Conservation (phyloP, 2,329 filamentous ascomycete genomes). For the Gaeumannomyces tritici region DNA sequence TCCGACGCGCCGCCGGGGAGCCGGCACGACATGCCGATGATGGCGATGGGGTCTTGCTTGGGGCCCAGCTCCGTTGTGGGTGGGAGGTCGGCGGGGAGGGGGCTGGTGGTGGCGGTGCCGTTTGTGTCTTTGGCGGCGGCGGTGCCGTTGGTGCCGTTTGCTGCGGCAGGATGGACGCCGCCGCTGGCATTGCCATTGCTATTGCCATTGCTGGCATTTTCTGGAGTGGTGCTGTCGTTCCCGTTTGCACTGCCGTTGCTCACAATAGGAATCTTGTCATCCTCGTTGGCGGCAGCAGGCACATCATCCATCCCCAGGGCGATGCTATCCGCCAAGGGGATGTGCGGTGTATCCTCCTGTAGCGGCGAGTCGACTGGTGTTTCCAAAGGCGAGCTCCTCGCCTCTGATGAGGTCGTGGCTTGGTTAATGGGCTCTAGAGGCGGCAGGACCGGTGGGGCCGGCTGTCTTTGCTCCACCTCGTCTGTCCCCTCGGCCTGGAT, state of each 20-base stretch:
- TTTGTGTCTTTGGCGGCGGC: background rate
- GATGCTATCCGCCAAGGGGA: background rate
- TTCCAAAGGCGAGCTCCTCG: background rate
- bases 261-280: too few species aligned
- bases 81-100: background rate
- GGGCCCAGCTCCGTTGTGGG: background rate
- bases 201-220: background rate
- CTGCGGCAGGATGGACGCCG: background rate
- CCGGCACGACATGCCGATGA: constrained; percentile 22
- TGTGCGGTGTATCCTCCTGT: background rate
- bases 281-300: background rate
- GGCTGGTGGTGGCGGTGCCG: background rate
- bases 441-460: background rate
- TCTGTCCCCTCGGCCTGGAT: background rate
- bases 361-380: background rate
- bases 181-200: too few species aligned
- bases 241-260: background rate
- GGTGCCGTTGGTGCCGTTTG: background rate
- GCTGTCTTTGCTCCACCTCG: too few species aligned
- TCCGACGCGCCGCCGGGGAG: constrained; percentile 18
- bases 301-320: background rate
- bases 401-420: background rate
- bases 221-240: background rate
- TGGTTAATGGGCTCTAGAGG: background rate
- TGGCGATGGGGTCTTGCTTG: constrained; percentile 15